phyloP scores from a whole-genome alignment of 1,284 basidiomycete species.

The Afroboletus lepidellus region DNA sequence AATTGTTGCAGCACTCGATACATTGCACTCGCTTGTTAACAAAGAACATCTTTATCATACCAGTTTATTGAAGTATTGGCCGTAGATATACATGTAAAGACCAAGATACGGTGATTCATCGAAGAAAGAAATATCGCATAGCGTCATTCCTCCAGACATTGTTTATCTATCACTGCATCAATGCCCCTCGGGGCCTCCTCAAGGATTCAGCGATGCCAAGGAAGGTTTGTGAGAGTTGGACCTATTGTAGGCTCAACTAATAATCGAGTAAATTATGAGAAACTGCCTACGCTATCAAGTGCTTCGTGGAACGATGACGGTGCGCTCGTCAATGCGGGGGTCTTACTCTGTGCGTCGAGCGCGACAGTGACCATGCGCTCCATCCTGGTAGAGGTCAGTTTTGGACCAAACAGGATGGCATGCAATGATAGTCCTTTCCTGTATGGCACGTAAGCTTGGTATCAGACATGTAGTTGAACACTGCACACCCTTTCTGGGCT shows the following conservation, averaged over 20 bases:
- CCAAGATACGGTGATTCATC: not conserved
- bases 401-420: conserved; percentile 53
- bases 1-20: not conserved
- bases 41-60: conserved; percentile 11
- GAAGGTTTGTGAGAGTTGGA: conserved; percentile 57
- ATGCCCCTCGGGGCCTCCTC: conserved; percentile 49
- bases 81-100: not conserved
- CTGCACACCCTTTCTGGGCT: conserved; percentile 45
- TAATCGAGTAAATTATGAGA: no score
- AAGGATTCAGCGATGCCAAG: conserved; percentile 57
- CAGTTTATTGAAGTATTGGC: conserved; percentile 4
- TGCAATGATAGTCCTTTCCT: conserved; percentile 61
- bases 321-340: conserved; percentile 33
- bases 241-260: conserved; percentile 31
- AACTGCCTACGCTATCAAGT: conserved; percentile 45
- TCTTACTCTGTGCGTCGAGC: conserved; percentile 42
- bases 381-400: conserved; percentile 33
- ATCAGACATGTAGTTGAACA: not conserved
- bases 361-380: conserved; percentile 52
- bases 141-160: not conserved
- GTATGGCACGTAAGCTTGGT: not conserved
- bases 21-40: conserved; percentile 9
- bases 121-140: not conserved
- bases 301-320: conserved; percentile 52
- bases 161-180: conserved; percentile 32